Percentiles rank a stretch among this genome's conserved stretches.
phyloP scores from a whole-genome alignment of 1,284 basidiomycete genomes.

The Cryptococcus deneoformans region DNA sequence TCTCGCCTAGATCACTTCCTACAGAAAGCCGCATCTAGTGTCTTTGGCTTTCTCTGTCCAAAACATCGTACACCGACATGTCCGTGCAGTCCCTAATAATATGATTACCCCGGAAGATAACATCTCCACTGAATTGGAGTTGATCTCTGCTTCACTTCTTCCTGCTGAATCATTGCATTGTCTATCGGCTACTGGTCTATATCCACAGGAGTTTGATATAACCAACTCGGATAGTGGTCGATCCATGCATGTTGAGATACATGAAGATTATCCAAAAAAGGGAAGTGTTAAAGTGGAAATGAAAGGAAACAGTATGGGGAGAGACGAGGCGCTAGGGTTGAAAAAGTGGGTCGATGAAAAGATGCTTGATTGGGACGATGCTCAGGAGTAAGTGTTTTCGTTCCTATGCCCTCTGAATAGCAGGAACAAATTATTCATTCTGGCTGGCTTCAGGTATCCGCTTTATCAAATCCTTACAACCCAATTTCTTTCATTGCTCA shows the following conservation, averaged over 20 bases:
- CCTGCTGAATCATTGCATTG: slow-evolving; percentile 56
- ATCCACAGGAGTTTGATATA: slow-evolving; percentile 32
- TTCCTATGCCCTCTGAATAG: too few species aligned
- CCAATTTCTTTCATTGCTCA: slow-evolving; percentile 59
- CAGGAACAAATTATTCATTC: slow-evolving; percentile 40
- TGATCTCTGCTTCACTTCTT: slow-evolving; percentile 57
- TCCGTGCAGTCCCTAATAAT: too few species aligned
- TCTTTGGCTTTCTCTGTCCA: too few species aligned
- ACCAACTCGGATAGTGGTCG: slow-evolving; percentile 51
- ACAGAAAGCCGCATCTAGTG: too few species aligned
- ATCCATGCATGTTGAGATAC: slow-evolving; percentile 51
- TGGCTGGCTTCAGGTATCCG: slow-evolving; percentile 54
- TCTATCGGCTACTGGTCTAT: slow-evolving; percentile 27
- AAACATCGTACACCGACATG: too few species aligned
- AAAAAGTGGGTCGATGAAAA: slow-evolving; percentile 54
- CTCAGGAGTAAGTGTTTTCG: slow-evolving; percentile 54
- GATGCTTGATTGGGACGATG: slow-evolving; percentile 51
- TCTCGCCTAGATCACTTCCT: too few species aligned
- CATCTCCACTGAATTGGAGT: slow-evolving; percentile 37
- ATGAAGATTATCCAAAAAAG: slow-evolving; percentile 31
- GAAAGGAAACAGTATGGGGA: slow-evolving; percentile 52
- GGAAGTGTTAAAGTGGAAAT: slow-evolving; percentile 21
- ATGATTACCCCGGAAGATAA: slow-evolving; percentile 1
- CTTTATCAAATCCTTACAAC: slow-evolving; percentile 60
- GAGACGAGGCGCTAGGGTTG: slow-evolving; percentile 53